Base-by-base conservation (phyloP, 768 basidiomycete species). In the Crepidotus variabilis region DNA sequence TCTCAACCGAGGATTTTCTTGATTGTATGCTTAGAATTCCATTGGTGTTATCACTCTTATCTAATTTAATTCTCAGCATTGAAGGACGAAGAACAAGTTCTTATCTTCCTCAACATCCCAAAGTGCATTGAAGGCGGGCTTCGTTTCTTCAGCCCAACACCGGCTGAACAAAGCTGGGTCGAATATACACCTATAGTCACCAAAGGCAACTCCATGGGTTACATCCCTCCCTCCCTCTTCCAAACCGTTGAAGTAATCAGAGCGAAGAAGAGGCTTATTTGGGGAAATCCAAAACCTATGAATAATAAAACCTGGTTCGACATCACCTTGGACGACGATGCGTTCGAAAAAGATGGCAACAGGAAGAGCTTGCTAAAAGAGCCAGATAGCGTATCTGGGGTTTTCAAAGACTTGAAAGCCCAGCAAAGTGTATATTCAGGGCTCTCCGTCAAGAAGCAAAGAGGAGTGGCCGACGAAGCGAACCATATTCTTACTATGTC, bases 161-260 rank as follows among this genome's bases (percentile, higher is more conserved):
- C 52, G 23, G 57, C 58, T 28, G 34, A 56, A 16, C 60, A 61
- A 14, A 56, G 43, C n/a, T 33, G 53, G 32, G 20, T 28, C 9
- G 23, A 22, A 21, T 34, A 34, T 20, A 56, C 60, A 18, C 61
- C 59, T 16, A 23, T 67, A 18, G 14, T 60, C 8, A 67, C 65
- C 2, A 51, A 48, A 51, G 65, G 65, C 48, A 51, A 67, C 57
- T 14, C 59, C 2, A 45, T 59, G 7, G 62, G 62, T 6, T 59
- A 57, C 21, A 67, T 67, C n/a, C 60, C 60, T 2, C 58, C 60
- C 10, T 22, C 50, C 16, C 23, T 61, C 22, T 67, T 67, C 36
- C n/a, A 33, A 3, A 22, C 33, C 20, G 65, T 57, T 14, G 50
- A 59, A 18, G 28, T 54, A 23, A 52, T 65, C 6, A 47, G 54